Conservation (phyloP, 2,329 filamentous ascomycete species). For the Elsinoe fawcettii region DNA sequence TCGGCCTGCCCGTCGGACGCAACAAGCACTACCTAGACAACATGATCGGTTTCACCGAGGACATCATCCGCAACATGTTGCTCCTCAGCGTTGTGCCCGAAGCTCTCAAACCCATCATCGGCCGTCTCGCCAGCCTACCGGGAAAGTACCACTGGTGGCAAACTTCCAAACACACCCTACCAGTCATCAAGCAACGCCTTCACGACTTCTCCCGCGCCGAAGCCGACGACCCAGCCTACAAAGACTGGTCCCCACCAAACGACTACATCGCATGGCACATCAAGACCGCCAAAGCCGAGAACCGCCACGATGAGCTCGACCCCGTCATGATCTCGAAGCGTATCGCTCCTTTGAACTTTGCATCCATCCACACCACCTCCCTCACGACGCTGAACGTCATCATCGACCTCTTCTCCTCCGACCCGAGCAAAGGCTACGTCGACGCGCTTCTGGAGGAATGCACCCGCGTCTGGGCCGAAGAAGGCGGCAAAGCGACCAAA, state of each 20-base stretch:
- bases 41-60: constrained; percentile 45
- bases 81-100: constrained; percentile 42
- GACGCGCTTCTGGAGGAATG: constrained; percentile 29
- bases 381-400: constrained; percentile 44
- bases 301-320: constrained; percentile 37
- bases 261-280: constrained; percentile 54
- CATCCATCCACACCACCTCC: constrained; percentile 52
- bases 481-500: constrained; percentile 22
- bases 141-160: constrained; percentile 44
- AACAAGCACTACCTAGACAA: constrained; percentile 41
- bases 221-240: constrained; percentile 34
- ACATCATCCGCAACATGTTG: constrained; percentile 32
- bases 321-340: constrained; percentile 44
- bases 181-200: constrained; percentile 45
- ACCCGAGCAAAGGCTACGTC: constrained; percentile 31
- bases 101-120: constrained; percentile 44
- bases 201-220: constrained; percentile 39
- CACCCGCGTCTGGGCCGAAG: constrained; percentile 18
- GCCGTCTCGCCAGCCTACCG: constrained; percentile 38
- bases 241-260: constrained; percentile 39
- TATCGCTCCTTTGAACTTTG: constrained; percentile 51
- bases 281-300: constrained; percentile 42
- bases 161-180: constrained; percentile 37
- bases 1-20: constrained; percentile 39
- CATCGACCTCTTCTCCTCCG: constrained; percentile 40